Base-by-base conservation (phyloP, 2,329 filamentous ascomycete species). In the Neofusicoccum ribis region DNA sequence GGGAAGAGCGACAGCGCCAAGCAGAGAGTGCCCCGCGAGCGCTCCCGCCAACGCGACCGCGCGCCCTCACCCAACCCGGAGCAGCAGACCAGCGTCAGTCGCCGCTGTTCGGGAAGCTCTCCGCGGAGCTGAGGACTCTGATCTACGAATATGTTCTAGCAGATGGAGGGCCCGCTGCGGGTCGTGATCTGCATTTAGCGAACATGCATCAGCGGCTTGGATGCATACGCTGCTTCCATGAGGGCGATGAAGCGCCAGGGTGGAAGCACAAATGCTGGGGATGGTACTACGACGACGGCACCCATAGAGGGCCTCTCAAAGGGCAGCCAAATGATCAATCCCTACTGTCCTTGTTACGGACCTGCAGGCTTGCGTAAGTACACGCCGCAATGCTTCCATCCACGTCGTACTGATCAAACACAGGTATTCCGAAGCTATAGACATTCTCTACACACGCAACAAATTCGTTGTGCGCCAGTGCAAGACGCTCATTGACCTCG, bases 401-500 rank as follows among this genome's bases (percentile, higher is more conserved):
- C 43, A 15, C 8, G 17, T 15, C 43, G 43, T 9, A 17, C 43
- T 46, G 15, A 46, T 23, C 6, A 17, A 17, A 8, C 14, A 46
- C 43, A 46, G 43, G 11, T 66, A 66, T 20, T 37, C 60, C 17
- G 65, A 67, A 39, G 65, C 65, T 1, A 23, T 61, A 2, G 46
- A 56, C 27, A 52, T 65, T 6, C 46, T 67, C 39, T 67, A 67
- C 17, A 50, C 62, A 7, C 27, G 3, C 11, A 67, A 67, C 41
- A 62, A 27, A 15, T 67, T 67, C 36, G 49, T 51, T 36, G 64
- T 67, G 44, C 65, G 39, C 23, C 50, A 50, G 34, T 34, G 46
- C 11, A 36, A 31, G 7, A 65, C 62, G 5, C 36, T 67, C 8
- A 17, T 47, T 5, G 20, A 65, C n/a, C 64, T 67, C 36, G n/a